Conservation (phyloP, 2,329 filamentous ascomycete species). For the Hypoxylon sp. region DNA sequence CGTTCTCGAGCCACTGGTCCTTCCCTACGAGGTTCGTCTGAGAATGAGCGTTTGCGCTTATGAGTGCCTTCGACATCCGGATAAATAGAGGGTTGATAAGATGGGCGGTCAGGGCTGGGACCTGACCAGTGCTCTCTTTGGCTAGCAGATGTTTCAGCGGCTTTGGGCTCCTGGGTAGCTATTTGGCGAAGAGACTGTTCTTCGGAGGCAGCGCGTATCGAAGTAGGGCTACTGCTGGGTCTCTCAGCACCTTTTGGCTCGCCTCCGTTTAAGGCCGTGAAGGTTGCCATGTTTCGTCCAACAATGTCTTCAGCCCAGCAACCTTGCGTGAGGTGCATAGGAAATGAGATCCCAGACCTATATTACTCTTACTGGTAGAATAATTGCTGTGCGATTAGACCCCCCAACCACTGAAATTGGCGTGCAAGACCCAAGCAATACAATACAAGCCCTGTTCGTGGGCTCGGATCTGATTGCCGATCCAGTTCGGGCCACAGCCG, state of each 20-base stretch:
- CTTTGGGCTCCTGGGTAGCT: constrained; percentile 46
- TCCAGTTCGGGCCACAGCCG: constrained; percentile 7
- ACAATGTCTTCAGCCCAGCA: constrained; percentile 47
- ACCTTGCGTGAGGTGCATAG: constrained; percentile 48
- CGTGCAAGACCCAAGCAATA: constrained; percentile 23
- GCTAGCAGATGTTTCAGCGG: constrained; percentile 45
- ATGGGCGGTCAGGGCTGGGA: constrained; percentile 57
- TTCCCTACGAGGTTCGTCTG: constrained; percentile 63
- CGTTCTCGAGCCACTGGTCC: constrained; percentile 46
- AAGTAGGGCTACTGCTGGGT: constrained; percentile 44
- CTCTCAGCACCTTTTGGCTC: constrained; percentile 48
- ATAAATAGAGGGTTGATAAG: constrained; percentile 57
- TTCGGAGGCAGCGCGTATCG: constrained; percentile 47
- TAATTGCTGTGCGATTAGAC: constrained; percentile 16
- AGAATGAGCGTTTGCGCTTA: constrained; percentile 79
- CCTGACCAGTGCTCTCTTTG: constrained; percentile 59
- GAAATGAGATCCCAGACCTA: constrained; percentile 30
- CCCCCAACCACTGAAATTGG: constrained; percentile 13
- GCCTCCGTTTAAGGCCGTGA: constrained; percentile 53
- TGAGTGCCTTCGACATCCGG: constrained; percentile 63
- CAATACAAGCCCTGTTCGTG: constrained; percentile 8
- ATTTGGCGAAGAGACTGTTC: constrained; percentile 44
- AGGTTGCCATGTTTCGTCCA: constrained; percentile 52
- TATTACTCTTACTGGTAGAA: constrained; percentile 3
- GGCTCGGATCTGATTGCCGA: constrained; percentile 1